Evolutionary conservation across 1,284 basidiomycete genomes (phyloP).

Genomic region (Papiliotrema nemorosa): DNA sequence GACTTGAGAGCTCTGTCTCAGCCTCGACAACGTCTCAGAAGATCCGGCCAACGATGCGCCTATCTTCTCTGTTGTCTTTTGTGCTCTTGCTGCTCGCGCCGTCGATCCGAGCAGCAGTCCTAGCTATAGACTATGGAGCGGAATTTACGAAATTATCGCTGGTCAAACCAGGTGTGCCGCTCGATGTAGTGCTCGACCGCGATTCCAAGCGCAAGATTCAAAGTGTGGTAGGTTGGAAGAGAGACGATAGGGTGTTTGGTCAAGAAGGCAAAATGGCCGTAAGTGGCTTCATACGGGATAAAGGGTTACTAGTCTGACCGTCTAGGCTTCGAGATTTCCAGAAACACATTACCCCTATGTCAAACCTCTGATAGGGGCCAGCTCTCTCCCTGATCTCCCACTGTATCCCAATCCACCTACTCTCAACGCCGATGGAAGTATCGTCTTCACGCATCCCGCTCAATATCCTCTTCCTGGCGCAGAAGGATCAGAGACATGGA

Average conservation of each 20-base stretch:
- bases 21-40: too few relatives aligned
- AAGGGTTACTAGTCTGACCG: constrained; percentile 1
- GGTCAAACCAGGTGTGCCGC: constrained; percentile 92
- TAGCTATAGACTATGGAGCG: constrained; percentile 93
- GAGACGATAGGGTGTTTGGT: constrained; percentile 81
- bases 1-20: too few relatives aligned
- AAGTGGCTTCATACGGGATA: too few relatives aligned
- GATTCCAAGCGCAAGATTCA: constrained; percentile 96
- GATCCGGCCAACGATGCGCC: constrained; percentile 27
- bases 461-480: constrained; percentile 60
- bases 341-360: constrained; percentile 79
- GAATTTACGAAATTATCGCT: constrained; percentile 95
- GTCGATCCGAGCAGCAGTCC: constrained; percentile 54
- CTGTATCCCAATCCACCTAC: constrained; percentile 48
- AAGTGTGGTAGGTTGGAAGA: constrained; percentile 81
- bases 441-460: constrained; percentile 61
- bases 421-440: constrained; percentile 52
- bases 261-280: constrained; percentile 82
- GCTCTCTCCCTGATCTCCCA: constrained; percentile 49
- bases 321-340: constrained; percentile 83
- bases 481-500: constrained; percentile 56
- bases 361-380: constrained; percentile 74
- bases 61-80: constrained; percentile 19
- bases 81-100: constrained; percentile 37
- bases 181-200: constrained; percentile 93